phyloP scores from a whole-genome alignment of 192 early-diverging fungal genomes.

The Coemansia sp. region DNA sequence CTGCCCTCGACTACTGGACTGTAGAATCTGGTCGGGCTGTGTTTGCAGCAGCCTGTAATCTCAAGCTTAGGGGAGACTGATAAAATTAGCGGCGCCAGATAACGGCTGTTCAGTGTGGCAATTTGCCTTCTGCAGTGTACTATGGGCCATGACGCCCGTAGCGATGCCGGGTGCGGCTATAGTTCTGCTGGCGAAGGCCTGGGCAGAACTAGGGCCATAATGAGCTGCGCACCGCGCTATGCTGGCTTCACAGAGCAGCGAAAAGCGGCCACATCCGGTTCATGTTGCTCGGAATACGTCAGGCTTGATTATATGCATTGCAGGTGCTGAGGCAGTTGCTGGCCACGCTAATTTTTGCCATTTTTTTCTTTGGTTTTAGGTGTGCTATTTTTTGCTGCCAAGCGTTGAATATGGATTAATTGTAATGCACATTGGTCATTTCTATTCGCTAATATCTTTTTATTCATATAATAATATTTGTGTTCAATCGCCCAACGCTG shows the following conservation, averaged over 20 bases:
- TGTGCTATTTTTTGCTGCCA: no score
- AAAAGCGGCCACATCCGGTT: conserved; percentile 23
- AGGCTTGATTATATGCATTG: neutral
- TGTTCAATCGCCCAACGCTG: no score
- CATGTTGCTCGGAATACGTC: neutral
- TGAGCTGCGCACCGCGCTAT: conserved; percentile 35
- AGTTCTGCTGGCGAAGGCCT: conserved; percentile 37
- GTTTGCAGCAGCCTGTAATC: neutral
- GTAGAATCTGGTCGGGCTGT: neutral
- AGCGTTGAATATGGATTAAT: no score
- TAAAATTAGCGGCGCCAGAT: neutral
- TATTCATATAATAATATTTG: no score
- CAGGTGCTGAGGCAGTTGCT: no score
- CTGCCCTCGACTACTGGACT: neutral
- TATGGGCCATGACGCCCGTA: conserved; percentile 24
- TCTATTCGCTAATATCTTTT: no score
- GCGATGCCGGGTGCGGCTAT: conserved; percentile 20
- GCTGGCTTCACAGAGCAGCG: conserved; percentile 48
- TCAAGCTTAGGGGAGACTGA: neutral
- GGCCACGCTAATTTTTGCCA: no score
- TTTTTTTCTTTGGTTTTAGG: no score
- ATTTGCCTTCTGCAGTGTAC: conserved; percentile 1
- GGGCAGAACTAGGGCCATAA: conserved; percentile 34
- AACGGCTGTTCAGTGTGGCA: neutral
- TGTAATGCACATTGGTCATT: no score